Conservation (phyloP, 2,329 filamentous ascomycete species). For the Stenocarpella maydis region DNA sequence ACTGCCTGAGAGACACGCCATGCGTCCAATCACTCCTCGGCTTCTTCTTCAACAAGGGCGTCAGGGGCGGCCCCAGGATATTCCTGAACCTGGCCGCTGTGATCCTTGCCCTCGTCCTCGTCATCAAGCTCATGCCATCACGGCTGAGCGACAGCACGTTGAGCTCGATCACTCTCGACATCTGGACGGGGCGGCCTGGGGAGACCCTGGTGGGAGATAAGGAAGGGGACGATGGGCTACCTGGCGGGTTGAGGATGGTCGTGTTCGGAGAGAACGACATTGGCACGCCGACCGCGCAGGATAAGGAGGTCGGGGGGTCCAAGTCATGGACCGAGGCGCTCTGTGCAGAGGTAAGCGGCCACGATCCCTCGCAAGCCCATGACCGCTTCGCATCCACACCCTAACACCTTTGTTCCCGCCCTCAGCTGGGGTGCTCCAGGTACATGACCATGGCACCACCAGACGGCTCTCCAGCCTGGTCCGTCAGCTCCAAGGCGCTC, state of each 20-base stretch:
- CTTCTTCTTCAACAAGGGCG: conserved; percentile 42
- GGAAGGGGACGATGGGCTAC: conserved; percentile 13
- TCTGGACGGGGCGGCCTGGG: conserved; percentile 34
- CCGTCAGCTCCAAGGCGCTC: conserved; percentile 62
- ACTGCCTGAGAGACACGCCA: conserved; percentile 9
- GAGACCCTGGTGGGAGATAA: not conserved
- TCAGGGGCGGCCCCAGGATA: conserved; percentile 42
- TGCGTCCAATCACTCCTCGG: conserved; percentile 37
- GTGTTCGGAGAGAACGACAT: conserved; percentile 61
- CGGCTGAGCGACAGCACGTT: conserved; percentile 37
- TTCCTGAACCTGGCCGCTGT: conserved; percentile 40
- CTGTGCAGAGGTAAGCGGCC: conserved; percentile 54
- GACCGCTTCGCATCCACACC: not conserved
- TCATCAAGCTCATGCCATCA: conserved; percentile 38
- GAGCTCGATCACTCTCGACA: conserved; percentile 32
- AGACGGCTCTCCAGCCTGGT: conserved; percentile 57
- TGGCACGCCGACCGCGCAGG: conserved; percentile 46
- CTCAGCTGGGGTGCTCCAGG: conserved; percentile 55
- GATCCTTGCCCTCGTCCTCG: conserved; percentile 38
- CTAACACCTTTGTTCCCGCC: not conserved
- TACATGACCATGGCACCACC: conserved; percentile 56
- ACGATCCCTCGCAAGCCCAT: no score
- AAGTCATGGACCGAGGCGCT: conserved; percentile 58
- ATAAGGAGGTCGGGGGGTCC: conserved; percentile 34
- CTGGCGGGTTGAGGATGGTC: conserved; percentile 55